Base-by-base conservation (phyloP, 1,284 basidiomycete species). In the Cryptococcus sp. region DNA sequence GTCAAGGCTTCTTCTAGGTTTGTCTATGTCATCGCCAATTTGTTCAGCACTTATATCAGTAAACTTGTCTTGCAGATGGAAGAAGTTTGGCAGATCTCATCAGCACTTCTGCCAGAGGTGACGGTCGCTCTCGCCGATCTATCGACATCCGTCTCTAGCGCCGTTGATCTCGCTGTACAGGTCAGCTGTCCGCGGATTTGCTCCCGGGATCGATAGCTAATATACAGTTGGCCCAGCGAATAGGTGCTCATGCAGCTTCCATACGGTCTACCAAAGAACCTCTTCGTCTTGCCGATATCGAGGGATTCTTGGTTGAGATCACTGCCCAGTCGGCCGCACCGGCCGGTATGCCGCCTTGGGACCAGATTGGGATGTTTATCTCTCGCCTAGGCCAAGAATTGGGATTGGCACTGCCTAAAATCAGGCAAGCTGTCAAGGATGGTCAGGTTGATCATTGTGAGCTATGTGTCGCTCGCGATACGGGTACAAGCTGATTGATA, bases 91-190 rank as follows among this genome's bases (percentile, higher is more conserved):
- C 78, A 82, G 46, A 82, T 85, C 19, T 85, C 84, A 5, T 73
- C 81, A 0, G 88, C 89, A 0, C 78, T 94, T 39, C 85, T 84
- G 56, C 75, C 83, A 0, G 80, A 85, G 52, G 76, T 91, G 13
- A 78, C 88, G 2, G 81, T 84, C 2, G 84, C 85, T 40, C 81
- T 94, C 57, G 83, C 85, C 56, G 80, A 81, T 1, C 74, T 93
- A 16, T 84, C 82, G 51, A 83, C 84, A 49, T 79, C 82, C 18
- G 83, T 88, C 1, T 84, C 87, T 0, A 88, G 90, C 59, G 81
- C 91, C 1, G 85, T 89, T 56, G 89, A 92, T 73, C 88, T 94
- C 64, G 87, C 89, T 62, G 87, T 93, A 53, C 87, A 87, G 54
- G 89, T 89, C 54, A 52, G 83, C 69, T 14, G 39, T 44, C 32